Evolutionary conservation across 352 stramenopile genomes (phyloP), one percentile per base, ranked within the genome.

Genomic region (Globisporangium ultimum): DNA sequence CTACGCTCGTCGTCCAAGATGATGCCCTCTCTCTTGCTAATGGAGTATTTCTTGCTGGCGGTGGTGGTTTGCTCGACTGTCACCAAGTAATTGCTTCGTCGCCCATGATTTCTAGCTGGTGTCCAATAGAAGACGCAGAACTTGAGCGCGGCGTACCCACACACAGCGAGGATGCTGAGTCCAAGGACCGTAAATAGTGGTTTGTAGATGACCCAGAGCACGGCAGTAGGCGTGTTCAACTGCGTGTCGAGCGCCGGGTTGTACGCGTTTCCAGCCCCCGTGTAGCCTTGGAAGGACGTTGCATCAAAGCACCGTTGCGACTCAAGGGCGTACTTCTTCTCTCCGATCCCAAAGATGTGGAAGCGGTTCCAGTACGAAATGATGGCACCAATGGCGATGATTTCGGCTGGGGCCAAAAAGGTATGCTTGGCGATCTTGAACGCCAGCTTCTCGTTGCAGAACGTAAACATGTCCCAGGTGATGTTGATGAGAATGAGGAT

Each of bases 401-500:
- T 62, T 63, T 79, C 65, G 28, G 65, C n/a, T 1, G 65, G 54
- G 2, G 18, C 68, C 21, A 82, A 41, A 38, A 67, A 83, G 0
- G 76, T 80, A 53, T 50, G 53, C 12, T 63, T 55, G 46, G 57
- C 63, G 14, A 76, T 40, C 2, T n/a, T 9, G 18, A 77, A 61
- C 0, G 72, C 70, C 6, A 38, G 48, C 1, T 67, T 53, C 61
- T 87, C 77, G 34, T 69, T 41, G 12, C 47, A 49, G 8, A 41
- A 40, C 11, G 73, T 68, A 22, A 73, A 28, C 0, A 63, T 42
- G 62, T 76, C 63, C 74, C 74, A 87, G 1, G 60, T 20, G 1
- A 34, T 48, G 50, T 81, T 80, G 38, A 83, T 46, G 13, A 51
- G 48, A 12, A 80, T 41, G 15, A 79, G 42, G 28, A 79, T 56